Percentiles rank a stretch among this genome's conserved stretches.
phyloP scores from a whole-genome alignment of 1,139 yeast species.

The Candida dubliniensis region DNA sequence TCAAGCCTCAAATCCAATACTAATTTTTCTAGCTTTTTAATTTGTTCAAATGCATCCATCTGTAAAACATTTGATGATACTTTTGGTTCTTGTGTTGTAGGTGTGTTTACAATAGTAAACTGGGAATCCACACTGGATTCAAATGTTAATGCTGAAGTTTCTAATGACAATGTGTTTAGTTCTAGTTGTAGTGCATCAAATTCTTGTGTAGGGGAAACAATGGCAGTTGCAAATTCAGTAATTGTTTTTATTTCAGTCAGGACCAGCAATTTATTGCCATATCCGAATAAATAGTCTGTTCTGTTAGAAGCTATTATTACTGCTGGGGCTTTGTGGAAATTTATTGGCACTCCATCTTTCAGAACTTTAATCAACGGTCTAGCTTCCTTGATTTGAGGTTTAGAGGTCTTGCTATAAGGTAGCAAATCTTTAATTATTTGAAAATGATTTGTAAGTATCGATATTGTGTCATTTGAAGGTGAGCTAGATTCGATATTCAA shows the following conservation, averaged over 20 bases:
- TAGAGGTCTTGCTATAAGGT: slow-evolving; percentile 4
- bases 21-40: slow-evolving; percentile 11
- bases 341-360: slow-evolving; percentile 13
- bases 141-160: no score
- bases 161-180: no score
- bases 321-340: slow-evolving; percentile 8
- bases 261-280: background rate
- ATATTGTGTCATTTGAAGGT: slow-evolving; percentile 1
- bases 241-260: background rate
- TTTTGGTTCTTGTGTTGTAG: background rate
- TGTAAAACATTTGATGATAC: background rate
- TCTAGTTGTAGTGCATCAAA: no score
- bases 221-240: background rate
- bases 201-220: background rate
- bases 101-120: background rate
- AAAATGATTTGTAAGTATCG: slow-evolving; percentile 9
- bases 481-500: background rate
- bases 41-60: slow-evolving; percentile 10
- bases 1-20: slow-evolving; percentile 11
- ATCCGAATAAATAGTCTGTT: background rate
- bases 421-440: slow-evolving; percentile 8
- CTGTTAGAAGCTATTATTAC: background rate
- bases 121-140: background rate
- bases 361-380: slow-evolving; percentile 12
- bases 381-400: slow-evolving; percentile 7